These are phyloP conservation scores for Aspergillus ellipticus DNA, from an alignment of 495 filamentous ascomycete genomes.

Conservation along the genomic window DNA sequence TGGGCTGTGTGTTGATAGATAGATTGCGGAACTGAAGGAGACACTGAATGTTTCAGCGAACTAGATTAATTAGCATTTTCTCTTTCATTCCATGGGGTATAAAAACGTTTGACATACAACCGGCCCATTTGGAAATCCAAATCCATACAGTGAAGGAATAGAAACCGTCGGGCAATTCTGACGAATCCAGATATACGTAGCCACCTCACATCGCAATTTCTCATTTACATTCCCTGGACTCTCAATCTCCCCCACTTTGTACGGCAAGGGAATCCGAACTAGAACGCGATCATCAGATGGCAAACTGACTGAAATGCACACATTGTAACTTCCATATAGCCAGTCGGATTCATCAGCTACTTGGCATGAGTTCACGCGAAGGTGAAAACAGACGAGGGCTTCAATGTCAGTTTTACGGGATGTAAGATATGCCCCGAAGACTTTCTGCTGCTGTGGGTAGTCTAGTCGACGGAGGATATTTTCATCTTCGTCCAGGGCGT, in stretches of 20 bases:
- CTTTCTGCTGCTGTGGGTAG: slow-evolving; percentile 4
- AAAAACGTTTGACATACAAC: slow-evolving; percentile 15
- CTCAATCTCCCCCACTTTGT: slow-evolving; percentile 29
- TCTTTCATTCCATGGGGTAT: too few relatives aligned
- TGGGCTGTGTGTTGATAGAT: too few relatives aligned
- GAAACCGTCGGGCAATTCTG: slow-evolving; percentile 29
- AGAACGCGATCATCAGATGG: slow-evolving; percentile 21
- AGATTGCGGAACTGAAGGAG: too few relatives aligned
- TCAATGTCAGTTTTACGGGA: slow-evolving; percentile 15
- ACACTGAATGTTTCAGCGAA: too few relatives aligned
- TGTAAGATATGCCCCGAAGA: slow-evolving; percentile 7
- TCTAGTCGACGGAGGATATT: slow-evolving; percentile 14
- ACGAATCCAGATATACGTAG: slow-evolving; percentile 35
- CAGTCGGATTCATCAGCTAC: slow-evolving; percentile 28
- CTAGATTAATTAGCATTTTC: background rate
- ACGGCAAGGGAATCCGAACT: slow-evolving; percentile 38
- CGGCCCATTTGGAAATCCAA: slow-evolving; percentile 24
- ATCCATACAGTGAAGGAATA: slow-evolving; percentile 31
- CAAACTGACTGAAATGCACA: slow-evolving; percentile 32
- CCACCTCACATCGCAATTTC: slow-evolving; percentile 36
- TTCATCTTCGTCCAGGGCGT: slow-evolving; percentile 10
- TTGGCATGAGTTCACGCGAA: slow-evolving; percentile 18
- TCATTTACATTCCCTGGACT: slow-evolving; percentile 37
- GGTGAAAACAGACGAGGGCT: slow-evolving; percentile 22
- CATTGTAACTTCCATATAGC: slow-evolving; percentile 40